These are phyloP conservation scores for Solanum microdontum DNA, from an alignment of 257 asterid species.

Conservation along the genomic window DNA sequence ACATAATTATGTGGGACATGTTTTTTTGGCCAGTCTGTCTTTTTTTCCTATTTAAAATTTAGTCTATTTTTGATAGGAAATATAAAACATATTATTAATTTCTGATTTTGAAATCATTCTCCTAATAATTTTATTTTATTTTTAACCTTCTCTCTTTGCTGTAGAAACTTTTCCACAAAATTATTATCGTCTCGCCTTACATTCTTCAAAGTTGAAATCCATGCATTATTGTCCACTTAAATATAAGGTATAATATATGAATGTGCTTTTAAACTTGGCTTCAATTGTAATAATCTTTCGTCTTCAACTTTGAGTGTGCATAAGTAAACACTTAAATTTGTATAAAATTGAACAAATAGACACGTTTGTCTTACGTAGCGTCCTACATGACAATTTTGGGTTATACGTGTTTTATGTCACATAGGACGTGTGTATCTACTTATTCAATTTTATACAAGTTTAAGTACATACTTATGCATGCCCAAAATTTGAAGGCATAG, in stretches of 20 bases:
- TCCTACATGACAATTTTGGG: too few species aligned
- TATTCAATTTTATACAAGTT: neutral
- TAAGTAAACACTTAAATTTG: too few species aligned
- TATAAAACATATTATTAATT: neutral
- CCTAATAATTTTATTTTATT: neutral
- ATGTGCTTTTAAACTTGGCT: too few species aligned
- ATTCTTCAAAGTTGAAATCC: neutral
- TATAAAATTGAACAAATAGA: too few species aligned
- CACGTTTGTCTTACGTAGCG: too few species aligned
- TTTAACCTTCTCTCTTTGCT: neutral
- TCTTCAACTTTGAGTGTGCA: fast-evolving
- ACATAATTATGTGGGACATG: neutral
- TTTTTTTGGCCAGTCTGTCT: neutral
- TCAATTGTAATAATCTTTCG: too few species aligned
- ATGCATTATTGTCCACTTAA: neutral
- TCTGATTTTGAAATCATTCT: neutral
- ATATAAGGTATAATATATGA: neutral
- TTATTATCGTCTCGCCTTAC: neutral
- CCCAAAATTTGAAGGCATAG: fast-evolving
- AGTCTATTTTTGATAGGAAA: neutral
- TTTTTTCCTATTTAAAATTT: neutral
- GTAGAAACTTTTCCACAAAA: neutral
- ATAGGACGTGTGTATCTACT: neutral
- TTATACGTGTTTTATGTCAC: neutral
- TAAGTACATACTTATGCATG: too few species aligned